These are phyloP conservation scores for Liriodendron chinense DNA, from an alignment of 164 flowering plant species.

Conservation along the genomic window DNA sequence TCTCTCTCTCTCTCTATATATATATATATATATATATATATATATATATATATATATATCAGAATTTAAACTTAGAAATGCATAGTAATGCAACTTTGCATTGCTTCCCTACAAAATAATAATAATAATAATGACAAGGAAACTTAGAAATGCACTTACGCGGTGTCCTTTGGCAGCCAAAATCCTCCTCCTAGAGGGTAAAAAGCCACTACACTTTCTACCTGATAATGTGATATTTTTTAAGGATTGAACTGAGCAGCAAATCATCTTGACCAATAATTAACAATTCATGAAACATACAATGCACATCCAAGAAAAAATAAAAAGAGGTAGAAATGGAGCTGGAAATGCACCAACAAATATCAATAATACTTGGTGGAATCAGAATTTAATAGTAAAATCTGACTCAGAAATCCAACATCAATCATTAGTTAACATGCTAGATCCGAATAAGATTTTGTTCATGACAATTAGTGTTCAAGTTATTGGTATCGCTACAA, in stretches of 20 bases:
- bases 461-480: too few species aligned
- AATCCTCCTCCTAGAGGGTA: slow-evolving; percentile 10
- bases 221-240: slow-evolving; percentile 22
- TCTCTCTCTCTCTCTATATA: too few species aligned
- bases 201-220: slow-evolving; percentile 18
- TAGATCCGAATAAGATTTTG: too few species aligned
- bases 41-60: too few species aligned
- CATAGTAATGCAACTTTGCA: too few species aligned
- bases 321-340: neutral
- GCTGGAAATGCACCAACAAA: neutral
- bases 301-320: neutral
- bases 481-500: too few species aligned
- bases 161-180: slow-evolving; percentile 9
- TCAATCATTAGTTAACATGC: too few species aligned
- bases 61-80: too few species aligned
- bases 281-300: neutral
- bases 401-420: too few species aligned
- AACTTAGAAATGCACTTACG: slow-evolving; percentile 16
- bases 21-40: neutral
- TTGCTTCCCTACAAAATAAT: too few species aligned
- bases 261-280: neutral
- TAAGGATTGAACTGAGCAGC: neutral
- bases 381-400: too few species aligned
- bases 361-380: neutral
- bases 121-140: neutral